phyloP scores from a whole-genome alignment of 805 yeast genomes.

The Monosporozyma servazzii region DNA sequence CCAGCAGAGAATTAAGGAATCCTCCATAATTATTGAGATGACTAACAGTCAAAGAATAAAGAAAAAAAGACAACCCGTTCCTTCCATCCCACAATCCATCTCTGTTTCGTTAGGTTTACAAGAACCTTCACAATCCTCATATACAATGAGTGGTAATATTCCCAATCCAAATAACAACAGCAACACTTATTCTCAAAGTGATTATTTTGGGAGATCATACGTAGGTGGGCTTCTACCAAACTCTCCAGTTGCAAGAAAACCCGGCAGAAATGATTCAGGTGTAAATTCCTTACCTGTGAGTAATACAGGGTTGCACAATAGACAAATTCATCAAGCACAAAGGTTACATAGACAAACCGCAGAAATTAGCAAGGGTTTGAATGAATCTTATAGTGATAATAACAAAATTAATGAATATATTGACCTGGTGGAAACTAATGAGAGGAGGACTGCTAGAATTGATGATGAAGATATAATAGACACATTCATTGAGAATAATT shows the following conservation, averaged over 20 bases:
- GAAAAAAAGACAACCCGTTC: conserved; percentile 9
- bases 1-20: background rate
- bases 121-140: conserved; percentile 7
- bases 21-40: background rate
- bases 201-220: conserved; percentile 26
- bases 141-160: background rate
- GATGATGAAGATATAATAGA: conserved; percentile 1
- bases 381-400: conserved; percentile 14
- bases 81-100: conserved; percentile 23
- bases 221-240: conserved; percentile 21
- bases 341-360: conserved; percentile 29
- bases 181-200: conserved; percentile 4
- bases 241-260: conserved; percentile 9
- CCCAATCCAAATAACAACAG: background rate
- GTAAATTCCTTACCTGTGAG: conserved; percentile 9
- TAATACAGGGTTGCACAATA: conserved; percentile 3
- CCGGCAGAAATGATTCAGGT: background rate
- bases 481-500: background rate
- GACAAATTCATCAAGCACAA: conserved; percentile 21
- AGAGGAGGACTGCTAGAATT: conserved; percentile 1
- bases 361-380: conserved; percentile 24
- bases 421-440: conserved; percentile 7
- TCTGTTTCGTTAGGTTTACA: conserved; percentile 27
- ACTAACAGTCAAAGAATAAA: background rate
- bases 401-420: conserved; percentile 8